Conservation (phyloP, 2,329 filamentous ascomycete species). For the Fusarium brachygibbosum region DNA sequence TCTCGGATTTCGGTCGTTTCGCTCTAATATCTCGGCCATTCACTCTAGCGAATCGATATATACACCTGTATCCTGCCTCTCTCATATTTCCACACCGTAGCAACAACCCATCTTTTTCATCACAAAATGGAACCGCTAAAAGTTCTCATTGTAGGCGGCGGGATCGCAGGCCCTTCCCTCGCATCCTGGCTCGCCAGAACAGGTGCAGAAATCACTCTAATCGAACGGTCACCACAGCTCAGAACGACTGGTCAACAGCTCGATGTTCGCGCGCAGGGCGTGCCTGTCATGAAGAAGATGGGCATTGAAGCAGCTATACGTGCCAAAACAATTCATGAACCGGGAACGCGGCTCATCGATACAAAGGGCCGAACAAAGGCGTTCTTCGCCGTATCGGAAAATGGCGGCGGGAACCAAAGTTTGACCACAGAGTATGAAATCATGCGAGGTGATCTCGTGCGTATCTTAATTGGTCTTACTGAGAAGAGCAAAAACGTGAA, state of each 20-base stretch:
- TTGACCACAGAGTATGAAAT: constrained; percentile 20
- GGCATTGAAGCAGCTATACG: constrained; percentile 24
- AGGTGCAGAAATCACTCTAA: constrained; percentile 27
- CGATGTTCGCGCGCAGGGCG: constrained; percentile 16
- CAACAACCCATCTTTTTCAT: not conserved
- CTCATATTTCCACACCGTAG: not conserved
- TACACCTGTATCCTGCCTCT: not conserved
- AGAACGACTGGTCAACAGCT: constrained; percentile 22
- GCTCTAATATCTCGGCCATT: not conserved
- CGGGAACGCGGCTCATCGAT: constrained; percentile 5
- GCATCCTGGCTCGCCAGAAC: constrained; percentile 35
- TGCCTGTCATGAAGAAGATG: constrained; percentile 28
- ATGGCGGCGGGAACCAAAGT: not conserved
- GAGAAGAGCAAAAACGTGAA: constrained; percentile 7
- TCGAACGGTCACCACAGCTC: constrained; percentile 15
- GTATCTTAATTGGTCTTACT: constrained; percentile 16
- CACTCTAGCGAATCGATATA: not conserved
- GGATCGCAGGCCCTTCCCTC: constrained; percentile 34
- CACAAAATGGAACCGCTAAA: constrained; percentile 13
- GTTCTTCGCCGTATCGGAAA: not conserved
- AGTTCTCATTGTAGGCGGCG: constrained; percentile 37
- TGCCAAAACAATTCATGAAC: constrained; percentile 8
- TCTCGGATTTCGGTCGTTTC: not conserved
- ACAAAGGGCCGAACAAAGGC: not conserved
- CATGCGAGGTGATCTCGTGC: constrained; percentile 9